Percentiles rank a stretch among this genome's conserved stretches.
These are phyloP conservation scores for Seminavis robusta DNA, from an alignment of 108 stramenopile species.

Conservation along the genomic window DNA sequence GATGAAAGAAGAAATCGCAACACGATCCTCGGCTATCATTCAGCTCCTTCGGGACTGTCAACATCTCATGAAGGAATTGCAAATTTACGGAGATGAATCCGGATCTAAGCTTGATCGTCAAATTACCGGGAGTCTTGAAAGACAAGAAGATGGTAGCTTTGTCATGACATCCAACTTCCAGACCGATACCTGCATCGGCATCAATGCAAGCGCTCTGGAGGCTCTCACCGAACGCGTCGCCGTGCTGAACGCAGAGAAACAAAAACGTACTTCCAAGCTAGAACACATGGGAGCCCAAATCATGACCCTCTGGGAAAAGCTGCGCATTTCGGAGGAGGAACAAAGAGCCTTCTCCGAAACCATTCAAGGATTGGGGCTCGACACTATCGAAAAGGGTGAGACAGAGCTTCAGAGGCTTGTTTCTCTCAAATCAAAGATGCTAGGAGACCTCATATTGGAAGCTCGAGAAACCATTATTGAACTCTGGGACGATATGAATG, in stretches of 20 bases:
- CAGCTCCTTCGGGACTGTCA: conserved; percentile 76
- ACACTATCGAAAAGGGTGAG: conserved; percentile 86
- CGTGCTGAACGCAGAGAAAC: conserved; percentile 78
- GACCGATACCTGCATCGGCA: conserved; percentile 72
- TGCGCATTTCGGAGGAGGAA: conserved; percentile 79
- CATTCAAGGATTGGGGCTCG: conserved; percentile 83
- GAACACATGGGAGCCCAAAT: conserved; percentile 87
- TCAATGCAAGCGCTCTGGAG: conserved; percentile 70
- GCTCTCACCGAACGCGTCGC: conserved; percentile 64
- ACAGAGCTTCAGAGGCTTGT: conserved; percentile 69
- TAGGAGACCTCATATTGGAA: conserved; percentile 80
- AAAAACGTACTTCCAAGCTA: conserved; percentile 56
- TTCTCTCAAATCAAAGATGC: conserved; percentile 75
- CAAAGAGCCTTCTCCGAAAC: conserved; percentile 81
- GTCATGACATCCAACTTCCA: conserved; percentile 69
- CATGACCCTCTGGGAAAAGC: conserved; percentile 86
- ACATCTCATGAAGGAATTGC: conserved; percentile 68
- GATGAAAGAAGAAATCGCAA: conserved; percentile 58
- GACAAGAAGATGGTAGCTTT: conserved; percentile 58
- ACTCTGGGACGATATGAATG: conserved; percentile 89
- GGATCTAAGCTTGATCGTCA: conserved; percentile 38
- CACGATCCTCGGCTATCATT: conserved; percentile 62
- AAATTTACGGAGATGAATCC: conserved; percentile 48
- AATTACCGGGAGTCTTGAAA: conserved; percentile 51
- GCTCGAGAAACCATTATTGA: conserved; percentile 63